Evolutionary conservation across 2,329 filamentous ascomycete genomes (phyloP), one percentile per base, ranked within the genome.

Genomic region (Penicillium concentricum): DNA sequence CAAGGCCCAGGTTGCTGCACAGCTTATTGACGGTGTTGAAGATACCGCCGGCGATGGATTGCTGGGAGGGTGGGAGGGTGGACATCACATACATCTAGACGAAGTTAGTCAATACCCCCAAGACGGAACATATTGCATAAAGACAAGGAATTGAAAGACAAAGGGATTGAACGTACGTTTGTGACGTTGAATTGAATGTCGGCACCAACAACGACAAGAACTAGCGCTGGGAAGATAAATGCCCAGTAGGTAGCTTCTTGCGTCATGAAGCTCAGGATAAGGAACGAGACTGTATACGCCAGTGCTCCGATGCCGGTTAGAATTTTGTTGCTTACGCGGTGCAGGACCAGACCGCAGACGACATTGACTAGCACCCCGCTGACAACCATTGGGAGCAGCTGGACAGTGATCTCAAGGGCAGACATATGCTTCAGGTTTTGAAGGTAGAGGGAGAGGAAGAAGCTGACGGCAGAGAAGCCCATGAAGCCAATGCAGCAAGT

Each of bases 171-270:
- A 73, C 81, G 63, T 68, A 86, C 82, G 64, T 90, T 89, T 4
- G 84, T 82, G 22, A 89, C 86, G 58, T 88, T 88, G 70, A 89
- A 89, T 56, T 89, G 83, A 34, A 90, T 82, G 66, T 89, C 87
- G 0, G 86, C 86, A 1, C 87, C 87, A 4, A 87, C 75, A 1
- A 89, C 86, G 22, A 82, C 81, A 26, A 89, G 70, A 16, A 85
- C 71, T 38, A 88, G 71, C 0, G 81, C 80, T 0, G 86, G 85
- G 67, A 89, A 89, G 6, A 82, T 79, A 58, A 87, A 84, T 0
- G 81, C 81, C 87, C 87, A 90, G 68, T 89, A 89, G 18, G 76
- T 79, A 54, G 80, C 80, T 10, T 81, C 76, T 1, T 79, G 68
- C 38, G 76, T 72, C 64, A 87, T 84, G 47, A 88, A 78, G 0